Evolutionary conservation across 768 basidiomycete genomes (phyloP).

Genomic region (Lactarius tabidus): DNA sequence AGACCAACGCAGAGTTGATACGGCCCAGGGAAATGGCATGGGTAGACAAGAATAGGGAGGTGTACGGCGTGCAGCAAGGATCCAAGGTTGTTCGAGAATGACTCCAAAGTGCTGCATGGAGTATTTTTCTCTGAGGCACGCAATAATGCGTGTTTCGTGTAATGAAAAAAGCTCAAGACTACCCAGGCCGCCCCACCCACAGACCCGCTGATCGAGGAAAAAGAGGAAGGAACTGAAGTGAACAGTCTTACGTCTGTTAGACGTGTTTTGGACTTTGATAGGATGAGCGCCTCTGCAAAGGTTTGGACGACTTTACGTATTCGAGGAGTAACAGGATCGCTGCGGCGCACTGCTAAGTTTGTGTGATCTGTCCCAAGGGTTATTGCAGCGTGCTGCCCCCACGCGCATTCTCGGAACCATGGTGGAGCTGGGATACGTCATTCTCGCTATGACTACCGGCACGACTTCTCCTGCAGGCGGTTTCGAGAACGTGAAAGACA

Average conservation of each 20-base stretch:
- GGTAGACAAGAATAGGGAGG: too few species aligned
- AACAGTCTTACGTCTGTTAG: not conserved
- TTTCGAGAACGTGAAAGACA: constrained; percentile 51
- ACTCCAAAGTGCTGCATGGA: too few species aligned
- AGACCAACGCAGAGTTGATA: constrained; percentile 52
- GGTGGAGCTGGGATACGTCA: constrained; percentile 58
- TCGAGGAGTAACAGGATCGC: constrained; percentile 59
- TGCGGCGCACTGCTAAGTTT: too few species aligned
- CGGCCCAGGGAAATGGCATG: constrained; percentile 43
- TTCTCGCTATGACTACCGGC: constrained; percentile 58
- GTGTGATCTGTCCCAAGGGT: not conserved
- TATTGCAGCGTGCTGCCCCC: too few species aligned
- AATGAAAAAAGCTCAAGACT: too few species aligned
- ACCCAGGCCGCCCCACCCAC: not conserved
- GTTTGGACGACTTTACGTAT: constrained; percentile 57
- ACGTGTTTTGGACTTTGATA: constrained; percentile 31
- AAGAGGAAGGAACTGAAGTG: too few species aligned
- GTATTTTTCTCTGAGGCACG: too few species aligned
- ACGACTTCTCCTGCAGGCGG: constrained; percentile 58
- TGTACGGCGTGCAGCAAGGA: too few species aligned
- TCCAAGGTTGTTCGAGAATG: too few species aligned
- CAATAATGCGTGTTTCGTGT: too few species aligned
- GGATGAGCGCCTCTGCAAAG: constrained; percentile 66
- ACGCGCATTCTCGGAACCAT: constrained; percentile 63
- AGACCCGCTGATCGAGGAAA: not conserved